These are phyloP conservation scores for Rhizopogon vesiculosus DNA, from an alignment of 768 basidiomycete species.

Conservation along the genomic window DNA sequence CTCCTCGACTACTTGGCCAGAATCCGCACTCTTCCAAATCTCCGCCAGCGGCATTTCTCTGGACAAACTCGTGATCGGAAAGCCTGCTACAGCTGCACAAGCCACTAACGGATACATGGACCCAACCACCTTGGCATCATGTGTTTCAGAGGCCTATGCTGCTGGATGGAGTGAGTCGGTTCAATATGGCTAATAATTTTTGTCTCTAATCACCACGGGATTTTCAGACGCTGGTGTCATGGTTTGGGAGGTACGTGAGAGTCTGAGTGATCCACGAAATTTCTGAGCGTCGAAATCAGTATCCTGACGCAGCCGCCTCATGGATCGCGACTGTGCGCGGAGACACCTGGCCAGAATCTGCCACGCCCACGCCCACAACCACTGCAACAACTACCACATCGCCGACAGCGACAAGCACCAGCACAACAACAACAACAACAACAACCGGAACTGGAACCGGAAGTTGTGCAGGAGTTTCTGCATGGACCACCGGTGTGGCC, in stretches of 20 bases:
- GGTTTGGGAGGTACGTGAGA: constrained; percentile 32
- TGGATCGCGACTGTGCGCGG: constrained; percentile 37
- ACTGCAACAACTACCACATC: constrained; percentile 15
- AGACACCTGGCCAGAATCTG: constrained; percentile 26
- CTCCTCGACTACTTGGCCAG: constrained; percentile 58
- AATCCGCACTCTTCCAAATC: constrained; percentile 54
- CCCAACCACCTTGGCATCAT: constrained; percentile 50
- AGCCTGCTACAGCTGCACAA: constrained; percentile 38
- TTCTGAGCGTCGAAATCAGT: constrained; percentile 18
- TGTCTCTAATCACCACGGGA: not conserved
- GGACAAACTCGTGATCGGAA: constrained; percentile 53
- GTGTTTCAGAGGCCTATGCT: constrained; percentile 55
- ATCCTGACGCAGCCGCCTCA: constrained; percentile 30
- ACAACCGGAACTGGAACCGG: constrained; percentile 27
- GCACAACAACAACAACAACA: constrained; percentile 15
- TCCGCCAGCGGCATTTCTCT: constrained; percentile 39
- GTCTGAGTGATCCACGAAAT: not conserved
- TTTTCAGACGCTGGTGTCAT: constrained; percentile 32
- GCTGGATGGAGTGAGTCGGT: constrained; percentile 60
- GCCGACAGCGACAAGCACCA: constrained; percentile 16
- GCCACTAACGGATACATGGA: constrained; percentile 55
- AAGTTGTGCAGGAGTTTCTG: constrained; percentile 35
- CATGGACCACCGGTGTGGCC: constrained; percentile 33
- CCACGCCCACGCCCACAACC: constrained; percentile 10
- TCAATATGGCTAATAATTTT: not conserved